Percentiles rank a stretch among this genome's conserved stretches.
phyloP scores from a whole-genome alignment of 768 basidiomycete species.

The Tylopilus balloui region DNA sequence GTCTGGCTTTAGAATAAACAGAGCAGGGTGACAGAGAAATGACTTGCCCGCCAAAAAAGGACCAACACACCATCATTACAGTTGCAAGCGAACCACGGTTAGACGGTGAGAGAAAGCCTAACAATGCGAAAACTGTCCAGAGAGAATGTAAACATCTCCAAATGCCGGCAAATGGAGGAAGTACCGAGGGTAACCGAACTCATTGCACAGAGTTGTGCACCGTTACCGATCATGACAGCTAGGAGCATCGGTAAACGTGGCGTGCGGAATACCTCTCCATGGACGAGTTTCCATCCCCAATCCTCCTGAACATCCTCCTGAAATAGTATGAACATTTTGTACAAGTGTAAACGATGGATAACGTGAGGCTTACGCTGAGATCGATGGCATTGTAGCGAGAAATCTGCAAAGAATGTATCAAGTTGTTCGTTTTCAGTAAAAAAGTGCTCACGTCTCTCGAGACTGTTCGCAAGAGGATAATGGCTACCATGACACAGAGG shows the following conservation, averaged over 20 bases:
- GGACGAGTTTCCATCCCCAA: slow-evolving; percentile 97
- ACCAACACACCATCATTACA: slow-evolving; percentile 66
- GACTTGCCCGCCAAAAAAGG: slow-evolving; percentile 78
- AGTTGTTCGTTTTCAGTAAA: background rate
- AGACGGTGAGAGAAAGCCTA: slow-evolving; percentile 93
- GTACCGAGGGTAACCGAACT: slow-evolving; percentile 79
- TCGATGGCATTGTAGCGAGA: slow-evolving; percentile 91
- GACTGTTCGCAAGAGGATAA: slow-evolving; percentile 83
- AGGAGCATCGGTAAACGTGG: slow-evolving; percentile 74
- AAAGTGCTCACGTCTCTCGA: slow-evolving; percentile 68
- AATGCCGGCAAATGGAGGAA: background rate
- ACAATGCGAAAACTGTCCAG: slow-evolving; percentile 72
- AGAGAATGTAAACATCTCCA: slow-evolving; percentile 4
- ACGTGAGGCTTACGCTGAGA: slow-evolving; percentile 57
- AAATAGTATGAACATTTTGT: background rate
- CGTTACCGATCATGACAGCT: slow-evolving; percentile 84
- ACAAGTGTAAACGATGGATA: background rate
- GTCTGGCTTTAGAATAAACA: background rate
- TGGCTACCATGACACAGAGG: slow-evolving; percentile 89
- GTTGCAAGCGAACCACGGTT: slow-evolving; percentile 93
- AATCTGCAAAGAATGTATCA: slow-evolving; percentile 10
- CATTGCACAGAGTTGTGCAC: slow-evolving; percentile 63
- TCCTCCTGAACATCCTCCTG: slow-evolving; percentile 97
- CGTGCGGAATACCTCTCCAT: slow-evolving; percentile 91
- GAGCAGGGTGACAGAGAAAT: background rate